A percentile compares a stretch with the other conserved stretches of the same genome.
Evolutionary conservation across 2,329 filamentous ascomycete genomes (phyloP).

Genomic region (Penicillium sp.): DNA sequence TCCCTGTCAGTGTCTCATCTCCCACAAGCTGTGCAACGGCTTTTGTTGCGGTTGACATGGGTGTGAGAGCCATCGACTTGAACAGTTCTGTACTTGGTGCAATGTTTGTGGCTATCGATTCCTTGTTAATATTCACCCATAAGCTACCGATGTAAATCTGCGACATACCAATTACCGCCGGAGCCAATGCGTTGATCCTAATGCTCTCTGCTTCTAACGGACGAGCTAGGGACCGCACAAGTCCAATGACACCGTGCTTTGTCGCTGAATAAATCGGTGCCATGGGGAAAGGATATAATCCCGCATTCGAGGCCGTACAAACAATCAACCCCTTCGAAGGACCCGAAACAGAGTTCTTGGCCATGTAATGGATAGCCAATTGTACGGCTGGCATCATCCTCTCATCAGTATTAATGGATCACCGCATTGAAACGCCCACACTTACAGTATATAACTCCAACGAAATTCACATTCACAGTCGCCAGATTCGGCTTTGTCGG

Average conservation of each 20-base stretch:
- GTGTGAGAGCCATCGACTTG: constrained; percentile 51
- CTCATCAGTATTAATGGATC: neutral
- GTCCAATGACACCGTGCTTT: constrained; percentile 51
- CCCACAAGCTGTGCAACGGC: constrained; percentile 46
- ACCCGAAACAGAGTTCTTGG: constrained; percentile 39
- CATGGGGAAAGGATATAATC: constrained; percentile 52
- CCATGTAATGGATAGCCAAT: constrained; percentile 52
- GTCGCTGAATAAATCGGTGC: constrained; percentile 52
- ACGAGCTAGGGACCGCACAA: constrained; percentile 50
- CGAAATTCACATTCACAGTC: constrained; percentile 37
- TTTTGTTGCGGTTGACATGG: constrained; percentile 48
- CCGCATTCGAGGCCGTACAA: constrained; percentile 55
- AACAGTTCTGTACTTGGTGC: constrained; percentile 47
- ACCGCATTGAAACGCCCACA: neutral
- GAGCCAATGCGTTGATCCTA: constrained; percentile 53
- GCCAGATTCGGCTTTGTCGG: constrained; percentile 38
- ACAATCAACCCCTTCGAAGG: constrained; percentile 48
- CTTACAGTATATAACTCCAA: constrained; percentile 49
- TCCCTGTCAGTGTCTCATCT: constrained; percentile 44
- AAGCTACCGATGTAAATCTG: neutral
- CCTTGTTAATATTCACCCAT: constrained; percentile 24
- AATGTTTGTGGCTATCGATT: constrained; percentile 47
- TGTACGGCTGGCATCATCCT: constrained; percentile 43
- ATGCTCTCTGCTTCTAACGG: constrained; percentile 44
- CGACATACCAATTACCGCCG: constrained; percentile 49